Evolutionary conservation across 306 rosid genomes (phyloP).

Genomic region (Trifolium dubium): DNA sequence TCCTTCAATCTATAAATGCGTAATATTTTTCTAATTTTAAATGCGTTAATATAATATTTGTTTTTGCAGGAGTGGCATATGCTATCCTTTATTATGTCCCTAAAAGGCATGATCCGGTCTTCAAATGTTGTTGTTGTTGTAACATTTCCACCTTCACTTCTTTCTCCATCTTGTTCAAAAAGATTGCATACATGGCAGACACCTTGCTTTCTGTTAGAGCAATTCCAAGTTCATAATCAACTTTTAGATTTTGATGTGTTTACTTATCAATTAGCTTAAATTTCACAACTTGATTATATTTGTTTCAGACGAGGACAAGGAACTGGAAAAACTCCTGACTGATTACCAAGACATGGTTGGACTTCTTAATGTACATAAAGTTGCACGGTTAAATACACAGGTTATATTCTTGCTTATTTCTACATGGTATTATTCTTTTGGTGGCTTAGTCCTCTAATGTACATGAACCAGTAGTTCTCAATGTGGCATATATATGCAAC

Average conservation of each 20-base stretch:
- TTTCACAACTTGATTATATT: constrained; percentile 19
- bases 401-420: constrained; percentile 41
- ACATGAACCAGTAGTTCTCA: not conserved
- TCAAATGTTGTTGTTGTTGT: constrained; percentile 81
- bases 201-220: constrained; percentile 82
- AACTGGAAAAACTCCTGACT: constrained; percentile 81
- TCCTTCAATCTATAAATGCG: not conserved
- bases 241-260: constrained; percentile 16
- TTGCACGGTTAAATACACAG: constrained; percentile 83
- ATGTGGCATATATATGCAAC: constrained; percentile 10
- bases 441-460: constrained; percentile 4
- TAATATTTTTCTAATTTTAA: not conserved
- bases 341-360: constrained; percentile 97
- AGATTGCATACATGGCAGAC: constrained; percentile 92
- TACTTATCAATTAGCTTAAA: constrained; percentile 30
- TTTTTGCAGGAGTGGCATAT: constrained; percentile 84
- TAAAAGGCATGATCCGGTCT: constrained; percentile 65
- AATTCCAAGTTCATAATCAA: constrained; percentile 70
- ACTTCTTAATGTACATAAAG: constrained; percentile 76
- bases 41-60: not conserved
- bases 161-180: constrained; percentile 65
- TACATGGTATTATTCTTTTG: not conserved
- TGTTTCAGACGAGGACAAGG: constrained; percentile 85
- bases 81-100: constrained; percentile 78
- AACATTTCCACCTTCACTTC: constrained; percentile 77